phyloP scores from a whole-genome alignment of 768 basidiomycete species.

The Polyporus arcularius region DNA sequence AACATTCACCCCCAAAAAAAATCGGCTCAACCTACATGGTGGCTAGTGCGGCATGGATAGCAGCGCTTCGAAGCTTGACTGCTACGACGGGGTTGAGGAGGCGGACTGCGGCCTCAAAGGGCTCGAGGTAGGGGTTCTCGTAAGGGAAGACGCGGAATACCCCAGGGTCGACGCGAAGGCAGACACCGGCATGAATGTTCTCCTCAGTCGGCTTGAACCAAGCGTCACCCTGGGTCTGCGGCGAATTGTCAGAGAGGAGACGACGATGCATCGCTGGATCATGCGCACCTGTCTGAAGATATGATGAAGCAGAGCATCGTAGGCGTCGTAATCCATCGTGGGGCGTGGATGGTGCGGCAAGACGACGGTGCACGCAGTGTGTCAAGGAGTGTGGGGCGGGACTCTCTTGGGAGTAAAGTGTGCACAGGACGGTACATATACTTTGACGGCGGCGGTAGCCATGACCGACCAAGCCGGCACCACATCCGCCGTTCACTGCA shows the following conservation, averaged over 20 bases:
- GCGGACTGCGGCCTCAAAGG: slow-evolving; percentile 80
- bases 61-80: slow-evolving; percentile 78
- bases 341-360: background rate
- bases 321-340: slow-evolving; percentile 72
- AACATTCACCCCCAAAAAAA: background rate
- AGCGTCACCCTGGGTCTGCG: slow-evolving; percentile 75
- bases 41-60: slow-evolving; percentile 77
- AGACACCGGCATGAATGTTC: slow-evolving; percentile 78
- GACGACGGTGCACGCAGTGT: no score
- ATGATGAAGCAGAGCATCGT: slow-evolving; percentile 75
- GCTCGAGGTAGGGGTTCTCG: slow-evolving; percentile 73
- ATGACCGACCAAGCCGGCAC: no score
- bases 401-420: no score
- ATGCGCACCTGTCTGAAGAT: slow-evolving; percentile 68
- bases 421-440: no score
- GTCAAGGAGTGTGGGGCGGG: no score
- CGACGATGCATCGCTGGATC: background rate
- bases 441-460: no score
- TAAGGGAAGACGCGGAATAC: slow-evolving; percentile 84
- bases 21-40: slow-evolving; percentile 54
- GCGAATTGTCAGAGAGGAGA: no score
- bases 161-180: slow-evolving; percentile 68
- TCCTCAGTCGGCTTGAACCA: slow-evolving; percentile 89
- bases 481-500: no score
- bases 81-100: slow-evolving; percentile 83